Base-by-base conservation (phyloP, 305 asterid species). In the Rubia peregrina region DNA sequence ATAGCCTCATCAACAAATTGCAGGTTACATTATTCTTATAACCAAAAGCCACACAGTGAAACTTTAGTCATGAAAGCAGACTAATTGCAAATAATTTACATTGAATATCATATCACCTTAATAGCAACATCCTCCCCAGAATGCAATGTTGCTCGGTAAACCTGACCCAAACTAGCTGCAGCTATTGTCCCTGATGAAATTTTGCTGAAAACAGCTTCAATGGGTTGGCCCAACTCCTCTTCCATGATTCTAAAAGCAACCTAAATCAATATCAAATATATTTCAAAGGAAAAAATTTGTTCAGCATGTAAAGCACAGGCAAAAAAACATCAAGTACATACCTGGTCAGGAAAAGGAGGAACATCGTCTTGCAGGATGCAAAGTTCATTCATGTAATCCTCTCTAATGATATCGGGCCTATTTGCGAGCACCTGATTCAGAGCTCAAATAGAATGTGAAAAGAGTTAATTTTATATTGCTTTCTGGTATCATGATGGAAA, bases 101-200 rank as follows among this genome's bases (percentile, higher is more conserved):
- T 48, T 48, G 77, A 73, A 73, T 16, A 69, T 16, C 22, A 46
- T n/a, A 49, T 74, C 73, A 89, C 99, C 97, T 94, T 94, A 73
- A 94, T 94, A 72, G 99, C 99, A 78, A 94, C 97, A 80, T 94
- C 97, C 80, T 94, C 96, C 76, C 96, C 97, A 44, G 97, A 82
- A 67, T 96, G 91, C 19, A 94, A 88, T 61, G 97, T 94, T 61
- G 99, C 99, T 65, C 97, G 96, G 78, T 94, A 94, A 80, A 94
- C 99, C 83, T 94, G 99, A 70, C 99, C 99, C 87, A 94, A 88
- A 73, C 99, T 94, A 69, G 99, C 99, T 30, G 99, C 99, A 68
- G 99, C 99, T 84, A 94, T 91, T 64, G 99, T 94, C 85, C 65
- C 71, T 19, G 99, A 91, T 51, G 99, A 89, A 79, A 94, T 91